Evolutionary conservation across 768 basidiomycete species (phyloP).

Genomic region (Cystobasidium tubakii): DNA sequence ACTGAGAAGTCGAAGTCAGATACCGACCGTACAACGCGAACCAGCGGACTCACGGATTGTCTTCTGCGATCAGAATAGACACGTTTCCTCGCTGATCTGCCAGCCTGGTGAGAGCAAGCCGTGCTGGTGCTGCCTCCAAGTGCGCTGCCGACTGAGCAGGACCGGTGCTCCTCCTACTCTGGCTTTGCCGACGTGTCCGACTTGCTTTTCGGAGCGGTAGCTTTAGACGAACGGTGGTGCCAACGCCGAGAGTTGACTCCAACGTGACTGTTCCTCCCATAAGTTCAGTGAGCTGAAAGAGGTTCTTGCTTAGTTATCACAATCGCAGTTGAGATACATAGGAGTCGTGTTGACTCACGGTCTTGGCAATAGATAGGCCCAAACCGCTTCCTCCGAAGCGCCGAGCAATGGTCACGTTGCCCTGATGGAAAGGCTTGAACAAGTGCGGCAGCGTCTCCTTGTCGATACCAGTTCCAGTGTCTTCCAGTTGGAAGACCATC

Average conservation of each 20-base stretch:
- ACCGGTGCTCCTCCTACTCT: neutral
- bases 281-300: slow-evolving; percentile 39
- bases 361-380: slow-evolving; percentile 68
- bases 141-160: neutral
- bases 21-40: neutral
- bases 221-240: slow-evolving; percentile 33
- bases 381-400: slow-evolving; percentile 92
- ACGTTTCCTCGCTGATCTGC: neutral
- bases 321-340: no score
- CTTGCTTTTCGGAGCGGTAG: slow-evolving; percentile 17
- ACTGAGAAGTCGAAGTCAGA: neutral
- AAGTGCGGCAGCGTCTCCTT: slow-evolving; percentile 92
- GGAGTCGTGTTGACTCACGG: neutral
- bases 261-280: slow-evolving; percentile 40
- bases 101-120: neutral
- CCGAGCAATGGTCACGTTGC: slow-evolving; percentile 84
- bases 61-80: slow-evolving; percentile 22
- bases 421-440: slow-evolving; percentile 97
- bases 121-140: neutral
- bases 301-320: no score
- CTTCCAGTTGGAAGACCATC: slow-evolving; percentile 88
- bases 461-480: slow-evolving; percentile 95
- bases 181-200: neutral
- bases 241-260: slow-evolving; percentile 38
- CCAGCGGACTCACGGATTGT: slow-evolving; percentile 16